These are phyloP conservation scores for Pseudonitzschia delicatissima DNA, from an alignment of 108 stramenopile genomes.

Conservation along the genomic window DNA sequence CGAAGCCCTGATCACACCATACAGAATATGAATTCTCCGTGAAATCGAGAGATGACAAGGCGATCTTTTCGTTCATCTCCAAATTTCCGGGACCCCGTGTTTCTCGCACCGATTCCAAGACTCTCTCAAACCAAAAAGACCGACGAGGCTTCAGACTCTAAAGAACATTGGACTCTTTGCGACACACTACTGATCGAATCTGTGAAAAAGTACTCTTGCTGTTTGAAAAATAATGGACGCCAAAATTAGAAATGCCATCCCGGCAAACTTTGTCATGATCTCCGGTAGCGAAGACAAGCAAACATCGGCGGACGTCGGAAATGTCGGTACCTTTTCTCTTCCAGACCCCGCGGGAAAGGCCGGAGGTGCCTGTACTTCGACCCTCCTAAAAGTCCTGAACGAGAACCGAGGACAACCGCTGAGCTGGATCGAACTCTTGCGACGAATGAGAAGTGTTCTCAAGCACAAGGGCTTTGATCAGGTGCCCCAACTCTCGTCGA, in stretches of 20 bases:
- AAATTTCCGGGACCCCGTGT: too few relatives aligned
- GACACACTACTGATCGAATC: too few relatives aligned
- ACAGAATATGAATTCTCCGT: too few relatives aligned
- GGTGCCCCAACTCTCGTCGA: slow-evolving; percentile 74
- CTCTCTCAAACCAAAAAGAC: too few relatives aligned
- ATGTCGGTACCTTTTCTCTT: slow-evolving; percentile 80
- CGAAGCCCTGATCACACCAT: too few relatives aligned
- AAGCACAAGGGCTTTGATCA: slow-evolving; percentile 54
- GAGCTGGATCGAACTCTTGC: slow-evolving; percentile 75
- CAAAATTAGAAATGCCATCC: slow-evolving; percentile 60
- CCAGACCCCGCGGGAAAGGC: slow-evolving; percentile 80
- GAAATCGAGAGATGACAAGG: too few relatives aligned
- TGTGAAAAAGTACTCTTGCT: not conserved
- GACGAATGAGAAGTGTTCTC: slow-evolving; percentile 61
- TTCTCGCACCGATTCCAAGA: too few relatives aligned
- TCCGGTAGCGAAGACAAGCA: slow-evolving; percentile 67
- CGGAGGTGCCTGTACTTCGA: slow-evolving; percentile 92
- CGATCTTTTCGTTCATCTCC: too few relatives aligned
- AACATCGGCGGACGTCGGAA: slow-evolving; percentile 77
- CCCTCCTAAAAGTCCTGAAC: slow-evolving; percentile 75
- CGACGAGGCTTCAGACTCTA: too few relatives aligned
- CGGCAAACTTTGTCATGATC: slow-evolving; percentile 57
- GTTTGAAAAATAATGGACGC: slow-evolving; percentile 22
- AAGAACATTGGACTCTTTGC: too few relatives aligned
- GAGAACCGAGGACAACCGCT: slow-evolving; percentile 37